Evolutionary conservation across 352 stramenopile species (phyloP), one percentile per base, ranked within the genome.

Genomic region (Globisporangium irregulare): DNA sequence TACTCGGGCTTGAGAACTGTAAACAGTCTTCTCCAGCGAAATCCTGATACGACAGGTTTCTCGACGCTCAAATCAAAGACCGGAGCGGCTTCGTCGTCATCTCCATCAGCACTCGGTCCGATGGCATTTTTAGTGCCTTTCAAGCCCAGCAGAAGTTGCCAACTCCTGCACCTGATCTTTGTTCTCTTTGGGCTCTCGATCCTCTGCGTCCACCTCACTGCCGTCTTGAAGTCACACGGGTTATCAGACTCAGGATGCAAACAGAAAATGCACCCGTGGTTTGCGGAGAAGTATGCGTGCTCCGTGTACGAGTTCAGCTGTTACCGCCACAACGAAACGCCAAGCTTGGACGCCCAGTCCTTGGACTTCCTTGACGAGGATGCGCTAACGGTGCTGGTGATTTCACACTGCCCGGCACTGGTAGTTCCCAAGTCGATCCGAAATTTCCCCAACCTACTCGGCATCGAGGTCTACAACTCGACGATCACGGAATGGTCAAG

Each of bases 391-490:
- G 56, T 53, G 3, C 32, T 81, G 1, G n/a, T 79, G 18, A 54
- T 79, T 25, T 66, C 61, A 24, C 72, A 81, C 24, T 81, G 72
- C 60, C 15, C 67, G 9, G 59, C 54, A 0, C 58, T 79, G 0
- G 41, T 48, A n/a, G 50, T 81, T 3, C 70, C 73, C 2, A 0
- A 43, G 7, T 25, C 62, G 5, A 70, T 79, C 38, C 67, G 36
- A 4, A 53, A 34, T 4, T 79, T 78, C 38, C 66, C 46, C 8
- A 78, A 79, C 15, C 53, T 81, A 0, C 51, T 81, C 1, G 73
- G 75, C n/a, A 48, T 81, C 46, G 73, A 81, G 29, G 66, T 79
- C 32, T 77, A 75, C 70, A 81, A 81, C 54, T 72, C 58, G 3
- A 79, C 75, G 48, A 41, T 81, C 27, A 41, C 50, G 14, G 43